phyloP scores from a whole-genome alignment of 495 filamentous ascomycete genomes.

The Talaromyces wortmannii region DNA sequence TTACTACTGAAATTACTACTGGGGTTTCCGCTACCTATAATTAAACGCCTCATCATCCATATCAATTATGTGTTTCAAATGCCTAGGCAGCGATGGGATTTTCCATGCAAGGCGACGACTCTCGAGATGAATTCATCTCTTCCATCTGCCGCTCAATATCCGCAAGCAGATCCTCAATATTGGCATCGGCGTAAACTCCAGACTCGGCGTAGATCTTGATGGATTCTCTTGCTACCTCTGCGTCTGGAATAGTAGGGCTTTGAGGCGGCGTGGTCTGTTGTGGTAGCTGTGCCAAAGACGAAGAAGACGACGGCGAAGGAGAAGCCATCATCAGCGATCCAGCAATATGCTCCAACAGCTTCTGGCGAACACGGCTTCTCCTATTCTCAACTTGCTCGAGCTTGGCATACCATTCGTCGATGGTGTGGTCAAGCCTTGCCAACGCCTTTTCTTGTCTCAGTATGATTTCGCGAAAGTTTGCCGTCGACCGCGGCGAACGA shows the following conservation, averaged over 20 bases:
- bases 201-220: conserved; percentile 36
- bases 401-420: conserved; percentile 69
- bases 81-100: not conserved
- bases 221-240: conserved; percentile 27
- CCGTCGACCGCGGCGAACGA: conserved; percentile 51
- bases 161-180: conserved; percentile 54
- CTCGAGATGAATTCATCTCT: conserved; percentile 26
- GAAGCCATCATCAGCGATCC: conserved; percentile 42
- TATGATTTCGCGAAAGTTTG: conserved; percentile 60
- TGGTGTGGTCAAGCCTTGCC: conserved; percentile 61
- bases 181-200: conserved; percentile 53
- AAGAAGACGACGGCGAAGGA: conserved; percentile 25
- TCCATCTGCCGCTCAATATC: conserved; percentile 57
- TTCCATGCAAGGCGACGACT: not conserved
- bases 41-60: not conserved
- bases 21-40: no score
- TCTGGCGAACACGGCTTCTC: conserved; percentile 61
- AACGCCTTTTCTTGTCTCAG: conserved; percentile 71
- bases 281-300: conserved; percentile 23
- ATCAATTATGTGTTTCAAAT: not conserved
- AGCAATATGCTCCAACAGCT: conserved; percentile 67
- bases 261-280: conserved; percentile 13
- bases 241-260: conserved; percentile 27
- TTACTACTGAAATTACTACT: no score
- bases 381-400: conserved; percentile 71